Evolutionary conservation across 2,329 filamentous ascomycete genomes (phyloP).

Genomic region (Helicocarpus griseus): DNA sequence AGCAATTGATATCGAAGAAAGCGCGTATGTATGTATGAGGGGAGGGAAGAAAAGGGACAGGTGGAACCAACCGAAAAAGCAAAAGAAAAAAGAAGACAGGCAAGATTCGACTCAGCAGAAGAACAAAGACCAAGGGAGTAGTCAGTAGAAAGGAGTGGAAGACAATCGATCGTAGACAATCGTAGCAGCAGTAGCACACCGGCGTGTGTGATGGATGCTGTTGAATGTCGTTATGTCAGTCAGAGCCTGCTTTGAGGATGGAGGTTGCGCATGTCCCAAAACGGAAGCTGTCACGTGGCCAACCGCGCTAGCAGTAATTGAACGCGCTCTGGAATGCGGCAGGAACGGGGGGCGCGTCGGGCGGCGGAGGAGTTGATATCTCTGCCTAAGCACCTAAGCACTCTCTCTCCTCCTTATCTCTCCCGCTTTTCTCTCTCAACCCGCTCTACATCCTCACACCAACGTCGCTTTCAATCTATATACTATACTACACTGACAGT

Average conservation of each 20-base stretch:
- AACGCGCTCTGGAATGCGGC: too few relatives aligned
- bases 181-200: not conserved
- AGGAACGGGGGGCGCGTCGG: too few relatives aligned
- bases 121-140: not conserved
- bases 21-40: too few relatives aligned
- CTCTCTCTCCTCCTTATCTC: not conserved
- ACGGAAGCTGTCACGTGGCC: not conserved
- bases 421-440: not conserved
- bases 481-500: too few relatives aligned
- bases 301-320: not conserved
- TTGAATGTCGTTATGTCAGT: not conserved
- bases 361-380: too few relatives aligned
- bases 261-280: not conserved
- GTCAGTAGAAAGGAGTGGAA: not conserved
- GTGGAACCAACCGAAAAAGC: not conserved
- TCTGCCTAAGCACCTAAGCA: not conserved
- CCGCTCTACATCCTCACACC: not conserved
- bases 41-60: not conserved
- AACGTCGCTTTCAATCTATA: slow-evolving; percentile 2
- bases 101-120: not conserved
- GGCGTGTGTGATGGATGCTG: not conserved
- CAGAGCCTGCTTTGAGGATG: not conserved
- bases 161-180: not conserved
- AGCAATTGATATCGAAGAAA: not conserved
- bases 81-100: not conserved